Percentiles rank a stretch among this genome's conserved stretches.
Evolutionary conservation across 2,329 filamentous ascomycete genomes (phyloP).

Genomic region (Colletotrichum navitas): DNA sequence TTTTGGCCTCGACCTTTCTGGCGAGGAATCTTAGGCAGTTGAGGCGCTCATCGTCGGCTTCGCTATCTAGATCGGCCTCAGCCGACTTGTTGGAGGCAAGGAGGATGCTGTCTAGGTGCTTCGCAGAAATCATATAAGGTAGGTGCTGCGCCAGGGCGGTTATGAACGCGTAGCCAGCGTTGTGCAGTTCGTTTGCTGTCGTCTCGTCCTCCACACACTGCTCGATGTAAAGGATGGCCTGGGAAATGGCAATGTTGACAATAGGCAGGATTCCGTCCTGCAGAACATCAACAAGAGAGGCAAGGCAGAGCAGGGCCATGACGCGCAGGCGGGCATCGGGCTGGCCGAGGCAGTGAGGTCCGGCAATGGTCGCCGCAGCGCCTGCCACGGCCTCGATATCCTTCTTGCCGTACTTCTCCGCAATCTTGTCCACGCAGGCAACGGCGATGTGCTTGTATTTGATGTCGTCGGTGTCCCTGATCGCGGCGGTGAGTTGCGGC

Average conservation of each 20-base stretch:
- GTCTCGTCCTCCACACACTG: slow-evolving; percentile 69
- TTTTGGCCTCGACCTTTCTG: slow-evolving; percentile 80
- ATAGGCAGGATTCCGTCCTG: slow-evolving; percentile 88
- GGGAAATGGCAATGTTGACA: slow-evolving; percentile 80
- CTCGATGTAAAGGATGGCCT: slow-evolving; percentile 78
- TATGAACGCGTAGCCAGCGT: slow-evolving; percentile 85
- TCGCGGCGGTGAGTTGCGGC: slow-evolving; percentile 80
- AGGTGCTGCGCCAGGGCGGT: slow-evolving; percentile 84
- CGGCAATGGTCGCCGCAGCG: slow-evolving; percentile 82
- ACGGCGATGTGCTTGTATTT: slow-evolving; percentile 88
- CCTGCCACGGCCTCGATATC: slow-evolving; percentile 81
- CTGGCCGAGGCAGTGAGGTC: slow-evolving; percentile 81
- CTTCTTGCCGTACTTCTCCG: slow-evolving; percentile 95
- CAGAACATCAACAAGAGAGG: slow-evolving; percentile 89
- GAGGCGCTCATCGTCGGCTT: slow-evolving; percentile 73
- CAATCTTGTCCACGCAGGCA: slow-evolving; percentile 90
- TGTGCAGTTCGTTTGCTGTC: slow-evolving; percentile 76
- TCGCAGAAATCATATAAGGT: slow-evolving; percentile 87
- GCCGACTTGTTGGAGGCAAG: slow-evolving; percentile 80
- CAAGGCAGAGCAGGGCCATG: slow-evolving; percentile 89
- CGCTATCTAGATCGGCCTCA: slow-evolving; percentile 68
- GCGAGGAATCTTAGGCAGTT: slow-evolving; percentile 82
- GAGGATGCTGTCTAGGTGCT: slow-evolving; percentile 79
- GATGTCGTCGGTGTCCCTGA: slow-evolving; percentile 78
- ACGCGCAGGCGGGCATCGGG: slow-evolving; percentile 79